Conservation (phyloP, 2,329 filamentous ascomycete species). For the Escovopsis sp. region DNA sequence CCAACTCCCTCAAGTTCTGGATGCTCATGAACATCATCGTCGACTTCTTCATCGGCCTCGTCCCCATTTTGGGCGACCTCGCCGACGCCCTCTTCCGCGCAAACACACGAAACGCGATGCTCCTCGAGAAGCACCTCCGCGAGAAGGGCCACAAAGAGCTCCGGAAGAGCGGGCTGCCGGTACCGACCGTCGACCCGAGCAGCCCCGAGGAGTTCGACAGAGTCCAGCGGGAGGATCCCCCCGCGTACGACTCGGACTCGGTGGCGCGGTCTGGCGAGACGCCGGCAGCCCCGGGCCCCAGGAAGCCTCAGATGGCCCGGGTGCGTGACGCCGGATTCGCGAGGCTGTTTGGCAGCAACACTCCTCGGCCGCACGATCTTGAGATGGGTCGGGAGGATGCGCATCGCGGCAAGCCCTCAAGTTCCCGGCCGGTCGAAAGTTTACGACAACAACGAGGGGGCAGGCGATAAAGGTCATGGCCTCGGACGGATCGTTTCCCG, state of each 20-base stretch:
- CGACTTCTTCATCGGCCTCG: slow-evolving; percentile 59
- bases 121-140: slow-evolving; percentile 54
- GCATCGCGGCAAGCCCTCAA: not conserved
- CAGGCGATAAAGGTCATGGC: not conserved
- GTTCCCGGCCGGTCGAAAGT: not conserved
- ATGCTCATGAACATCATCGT: slow-evolving; percentile 73
- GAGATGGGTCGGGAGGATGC: slow-evolving; percentile 14
- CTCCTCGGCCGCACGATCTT: slow-evolving; percentile 14
- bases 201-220: slow-evolving; percentile 38
- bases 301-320: slow-evolving; percentile 15
- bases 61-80: slow-evolving; percentile 65
- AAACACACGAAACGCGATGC: slow-evolving; percentile 61
- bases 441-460: slow-evolving; percentile 1
- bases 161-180: slow-evolving; percentile 28
- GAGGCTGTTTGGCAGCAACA: slow-evolving; percentile 14
- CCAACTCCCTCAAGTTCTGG: slow-evolving; percentile 38
- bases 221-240: slow-evolving; percentile 14
- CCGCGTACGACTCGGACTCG: slow-evolving; percentile 13
- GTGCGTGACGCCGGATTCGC: slow-evolving; percentile 14
- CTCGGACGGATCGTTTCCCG: no score
- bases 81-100: slow-evolving; percentile 58
- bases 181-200: slow-evolving; percentile 36
- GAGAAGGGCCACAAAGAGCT: slow-evolving; percentile 49
- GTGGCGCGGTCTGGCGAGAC: slow-evolving; percentile 13
- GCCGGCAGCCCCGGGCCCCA: slow-evolving; percentile 9